Conservation (phyloP, 148 eudicot genomes). For the Dianthus caryophyllus region DNA sequence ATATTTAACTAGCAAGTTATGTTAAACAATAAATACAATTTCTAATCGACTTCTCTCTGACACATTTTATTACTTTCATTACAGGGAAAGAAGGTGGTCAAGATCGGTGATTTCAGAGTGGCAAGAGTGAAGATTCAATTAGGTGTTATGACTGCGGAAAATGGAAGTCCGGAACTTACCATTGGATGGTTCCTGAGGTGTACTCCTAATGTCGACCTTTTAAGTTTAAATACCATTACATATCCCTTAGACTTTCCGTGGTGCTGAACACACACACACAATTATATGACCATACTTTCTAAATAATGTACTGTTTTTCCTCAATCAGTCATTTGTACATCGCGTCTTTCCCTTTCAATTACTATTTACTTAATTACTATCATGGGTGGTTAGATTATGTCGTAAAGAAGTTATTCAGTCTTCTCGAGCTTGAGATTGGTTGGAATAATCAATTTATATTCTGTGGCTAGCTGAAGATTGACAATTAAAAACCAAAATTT, state of each 20-base stretch:
- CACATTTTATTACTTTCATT: too few relatives aligned
- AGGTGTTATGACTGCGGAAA: conserved; percentile 99
- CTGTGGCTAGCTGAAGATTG: neutral
- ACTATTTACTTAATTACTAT: neutral
- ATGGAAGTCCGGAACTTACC: conserved; percentile 92
- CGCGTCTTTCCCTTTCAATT: neutral
- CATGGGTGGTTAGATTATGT: too few relatives aligned
- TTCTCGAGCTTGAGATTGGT: neutral
- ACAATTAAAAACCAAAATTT: too few relatives aligned
- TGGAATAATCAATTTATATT: neutral
- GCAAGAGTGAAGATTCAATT: conserved; percentile 89
- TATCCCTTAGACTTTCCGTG: neutral
- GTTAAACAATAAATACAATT: too few relatives aligned
- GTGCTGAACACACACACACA: neutral
- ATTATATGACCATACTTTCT: neutral
- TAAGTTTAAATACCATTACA: neutral
- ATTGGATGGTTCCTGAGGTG: conserved; percentile 99
- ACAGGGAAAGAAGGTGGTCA: too few relatives aligned
- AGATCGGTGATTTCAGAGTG: conserved; percentile 99
- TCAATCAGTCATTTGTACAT: too few relatives aligned
- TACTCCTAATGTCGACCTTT: neutral
- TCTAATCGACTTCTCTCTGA: too few relatives aligned
- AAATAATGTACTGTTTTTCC: too few relatives aligned
- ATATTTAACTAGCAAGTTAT: too few relatives aligned
- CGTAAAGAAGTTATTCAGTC: neutral